Evolutionary conservation across 257 asterid species (phyloP).

Genomic region (Solanum lycopersicoides): DNA sequence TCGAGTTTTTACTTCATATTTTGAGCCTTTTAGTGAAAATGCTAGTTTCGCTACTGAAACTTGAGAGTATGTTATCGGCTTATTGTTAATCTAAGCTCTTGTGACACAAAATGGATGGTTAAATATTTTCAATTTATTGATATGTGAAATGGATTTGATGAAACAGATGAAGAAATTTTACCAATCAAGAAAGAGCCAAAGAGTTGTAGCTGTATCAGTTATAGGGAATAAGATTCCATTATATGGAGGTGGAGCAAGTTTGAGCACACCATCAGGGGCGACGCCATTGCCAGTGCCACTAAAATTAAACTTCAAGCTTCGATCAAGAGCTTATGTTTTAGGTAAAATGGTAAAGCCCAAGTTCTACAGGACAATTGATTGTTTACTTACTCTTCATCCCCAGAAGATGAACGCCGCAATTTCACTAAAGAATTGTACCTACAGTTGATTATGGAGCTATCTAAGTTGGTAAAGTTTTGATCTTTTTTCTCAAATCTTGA

Average conservation of each 20-base stretch:
- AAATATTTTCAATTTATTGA: background rate
- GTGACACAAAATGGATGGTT: background rate
- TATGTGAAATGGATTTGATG: background rate
- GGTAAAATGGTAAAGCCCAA: slow-evolving; percentile 81
- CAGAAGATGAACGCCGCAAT: slow-evolving; percentile 48
- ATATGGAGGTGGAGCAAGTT: slow-evolving; percentile 73
- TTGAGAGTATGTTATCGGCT: background rate
- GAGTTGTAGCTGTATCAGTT: slow-evolving; percentile 36
- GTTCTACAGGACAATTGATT: slow-evolving; percentile 52
- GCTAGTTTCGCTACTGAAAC: no score
- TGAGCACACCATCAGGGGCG: slow-evolving; percentile 55
- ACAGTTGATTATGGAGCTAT: slow-evolving; percentile 15
- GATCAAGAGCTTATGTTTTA: slow-evolving; percentile 70
- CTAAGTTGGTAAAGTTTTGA: background rate
- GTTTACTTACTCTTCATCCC: slow-evolving; percentile 36
- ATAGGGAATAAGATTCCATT: slow-evolving; percentile 66
- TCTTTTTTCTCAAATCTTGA: background rate
- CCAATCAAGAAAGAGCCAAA: slow-evolving; percentile 57
- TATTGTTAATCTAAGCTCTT: background rate
- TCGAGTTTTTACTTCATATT: background rate
- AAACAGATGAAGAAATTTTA: slow-evolving; percentile 63
- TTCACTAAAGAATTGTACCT: slow-evolving; percentile 55
- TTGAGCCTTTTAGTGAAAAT: background rate
- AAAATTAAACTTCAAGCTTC: slow-evolving; percentile 43
- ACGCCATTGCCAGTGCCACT: slow-evolving; percentile 46